Base-by-base conservation (phyloP, 257 asterid species). In the Jasminum sambac region DNA sequence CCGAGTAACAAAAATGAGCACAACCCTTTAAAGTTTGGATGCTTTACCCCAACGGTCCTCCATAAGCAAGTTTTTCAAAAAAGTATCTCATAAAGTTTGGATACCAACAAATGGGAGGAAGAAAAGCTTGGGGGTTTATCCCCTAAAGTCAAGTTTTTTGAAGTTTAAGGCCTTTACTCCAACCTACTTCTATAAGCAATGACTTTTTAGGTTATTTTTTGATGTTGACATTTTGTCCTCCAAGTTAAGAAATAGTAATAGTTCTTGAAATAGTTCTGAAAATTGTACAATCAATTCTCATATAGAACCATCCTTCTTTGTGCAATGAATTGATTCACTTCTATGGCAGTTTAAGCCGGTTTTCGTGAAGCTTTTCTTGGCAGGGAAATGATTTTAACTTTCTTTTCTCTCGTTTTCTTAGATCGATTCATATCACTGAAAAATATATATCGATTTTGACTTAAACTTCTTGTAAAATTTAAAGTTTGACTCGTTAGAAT, bases 91-190 rank as follows among this genome's bases (percentile, higher is more conserved):
- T 6, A 11, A 11, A 34, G 39, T 42, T 65, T 23, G 40, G 50
- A 66, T 65, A 17, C 60, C 19, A 67, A 66, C 62, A 60, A 71
- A 39, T 50, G 2, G 43, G 59, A 72, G 37, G 62, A 72, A 34
- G 63, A 66, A 78, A 63, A 67, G 34, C 64, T 19, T 43, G 68
- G 59, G 41, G 42, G 63, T 42, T 11, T 42, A 19, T 7, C 77
- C 79, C 41, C 37, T 57, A 74, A 81, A 84, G 87, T 87, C 87
- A 75, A 81, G 72, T 50, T 55, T 9, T 71, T 66, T 64, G 74
- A 60, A 77, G 14, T 50, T 50, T 50, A 50, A 50, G 19, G 69
- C 55, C 70, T 83, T 62, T 70, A 72, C 73, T 63, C 77, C 67
- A 43, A 64, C 62, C 24, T 76, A 71, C 55, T 68, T 70, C 66